Evolutionary conservation across 441 rosid genomes (phyloP), one percentile per base, ranked within the genome.

Genomic region (Melastoma candidum): DNA sequence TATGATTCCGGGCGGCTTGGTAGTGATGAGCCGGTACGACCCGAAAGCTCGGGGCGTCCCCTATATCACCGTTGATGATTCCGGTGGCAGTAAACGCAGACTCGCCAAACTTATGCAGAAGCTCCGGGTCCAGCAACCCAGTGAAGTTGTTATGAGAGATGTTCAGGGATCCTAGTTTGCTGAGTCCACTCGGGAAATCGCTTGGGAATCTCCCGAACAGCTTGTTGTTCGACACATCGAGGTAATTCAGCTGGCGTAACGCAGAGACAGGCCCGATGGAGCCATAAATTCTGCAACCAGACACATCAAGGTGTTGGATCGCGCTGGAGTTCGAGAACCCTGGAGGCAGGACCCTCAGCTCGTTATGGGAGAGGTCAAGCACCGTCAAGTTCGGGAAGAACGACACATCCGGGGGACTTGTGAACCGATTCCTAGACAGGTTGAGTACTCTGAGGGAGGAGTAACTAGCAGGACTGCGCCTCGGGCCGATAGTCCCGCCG

Each of bases 361-460:
- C 51, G 61, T 87, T 90, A n/a, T 45, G 58, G 2, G 97, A 90
- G 22, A 87, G 71, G 54, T 80, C 83, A 25, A 90, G 83, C 65
- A 60, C 26, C 59, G 63, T 58, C 56, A 90, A 74, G 39, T 67
- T 71, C 2, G 58, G 44, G 48, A 87, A 83, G 14, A 77, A 80
- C 56, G 87, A 79, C 41, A 87, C 54, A 51, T 76, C 69, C 32
- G 63, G 74, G 63, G 69, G 64, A 60, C 77, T 78, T 1, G 87
- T 78, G 58, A 90, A 87, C 77, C 97, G 77, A 71, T 87, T 90
- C 2, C 57, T 48, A 32, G 97, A 90, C 65, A 90, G 81, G 63
- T 87, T 74, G 11, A 90, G 77, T 51, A 65, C 61, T 69, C 55
- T 52, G 62, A 90, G 69, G 0, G 77, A 60, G 1, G 85, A 75